A percentile compares a stretch with the other conserved stretches of the same genome.
Evolutionary conservation across 2,329 filamentous ascomycete genomes (phyloP).

Genomic region (Onygenales sp.): DNA sequence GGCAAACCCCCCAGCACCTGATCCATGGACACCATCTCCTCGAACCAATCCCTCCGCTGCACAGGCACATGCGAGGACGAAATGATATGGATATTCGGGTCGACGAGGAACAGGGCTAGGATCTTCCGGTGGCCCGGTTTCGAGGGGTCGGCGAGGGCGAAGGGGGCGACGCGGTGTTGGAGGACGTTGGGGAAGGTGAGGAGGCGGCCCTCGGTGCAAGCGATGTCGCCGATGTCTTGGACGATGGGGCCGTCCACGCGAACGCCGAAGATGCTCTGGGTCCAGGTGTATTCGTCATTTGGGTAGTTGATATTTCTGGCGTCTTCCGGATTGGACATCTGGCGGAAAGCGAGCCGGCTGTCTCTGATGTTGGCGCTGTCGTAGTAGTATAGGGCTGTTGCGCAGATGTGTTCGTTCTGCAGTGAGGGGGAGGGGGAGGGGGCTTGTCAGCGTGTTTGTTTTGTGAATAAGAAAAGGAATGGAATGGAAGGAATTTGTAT

Average conservation of each 20-base stretch:
- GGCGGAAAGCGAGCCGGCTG: slow-evolving; percentile 43
- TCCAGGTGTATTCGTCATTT: slow-evolving; percentile 10
- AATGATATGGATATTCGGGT: slow-evolving; percentile 10
- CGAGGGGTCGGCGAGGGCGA: slow-evolving; percentile 7
- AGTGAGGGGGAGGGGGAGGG: background rate
- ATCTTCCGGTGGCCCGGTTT: slow-evolving; percentile 13
- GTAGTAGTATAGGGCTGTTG: slow-evolving; percentile 54
- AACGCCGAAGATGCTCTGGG: slow-evolving; percentile 8
- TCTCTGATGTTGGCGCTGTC: slow-evolving; percentile 51
- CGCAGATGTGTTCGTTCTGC: slow-evolving; percentile 56
- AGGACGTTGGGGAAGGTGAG: slow-evolving; percentile 14
- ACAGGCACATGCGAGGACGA: slow-evolving; percentile 10
- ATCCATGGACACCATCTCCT: slow-evolving; percentile 1
- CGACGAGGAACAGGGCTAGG: slow-evolving; percentile 11
- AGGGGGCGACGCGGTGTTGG: slow-evolving; percentile 10
- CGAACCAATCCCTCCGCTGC: slow-evolving; percentile 11
- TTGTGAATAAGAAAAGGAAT: background rate
- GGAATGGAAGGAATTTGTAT: background rate
- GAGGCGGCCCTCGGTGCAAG: slow-evolving; percentile 12
- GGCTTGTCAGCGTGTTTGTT: background rate
- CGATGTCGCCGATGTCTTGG: slow-evolving; percentile 10
- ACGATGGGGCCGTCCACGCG: background rate
- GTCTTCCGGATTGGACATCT: slow-evolving; percentile 22
- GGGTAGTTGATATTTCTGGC: slow-evolving; percentile 23
- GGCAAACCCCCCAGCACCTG: slow-evolving; percentile 2